Evolutionary conservation across 148 eudicot genomes (phyloP).

Genomic region (Salicornia ramosissima): DNA sequence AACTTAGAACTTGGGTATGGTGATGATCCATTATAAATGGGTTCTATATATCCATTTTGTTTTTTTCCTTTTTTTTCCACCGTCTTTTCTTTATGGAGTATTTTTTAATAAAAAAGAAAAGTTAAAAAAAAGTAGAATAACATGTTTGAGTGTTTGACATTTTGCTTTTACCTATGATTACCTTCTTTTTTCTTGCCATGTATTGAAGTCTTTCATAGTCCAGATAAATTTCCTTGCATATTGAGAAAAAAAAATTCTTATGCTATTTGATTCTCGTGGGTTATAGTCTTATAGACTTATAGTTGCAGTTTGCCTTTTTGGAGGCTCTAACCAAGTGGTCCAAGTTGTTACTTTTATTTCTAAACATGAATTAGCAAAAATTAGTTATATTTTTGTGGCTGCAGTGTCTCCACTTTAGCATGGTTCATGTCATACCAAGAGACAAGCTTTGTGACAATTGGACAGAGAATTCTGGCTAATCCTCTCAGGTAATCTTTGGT

Average conservation of each 20-base stretch:
- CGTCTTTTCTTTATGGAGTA: not conserved
- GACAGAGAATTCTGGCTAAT: slow-evolving; percentile 91
- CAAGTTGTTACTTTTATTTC: not conserved
- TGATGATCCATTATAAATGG: not conserved
- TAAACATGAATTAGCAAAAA: not conserved
- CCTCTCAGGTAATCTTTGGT: slow-evolving; percentile 66
- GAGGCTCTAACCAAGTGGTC: not conserved
- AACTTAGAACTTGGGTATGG: not conserved
- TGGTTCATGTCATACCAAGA: slow-evolving; percentile 99
- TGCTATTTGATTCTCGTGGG: no score
- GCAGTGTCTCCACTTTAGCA: slow-evolving; percentile 94
- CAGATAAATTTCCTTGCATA: not conserved
- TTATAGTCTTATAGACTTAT: no score
- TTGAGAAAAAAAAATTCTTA: no score
- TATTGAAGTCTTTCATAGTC: not conserved
- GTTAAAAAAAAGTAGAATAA: no score
- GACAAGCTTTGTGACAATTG: slow-evolving; percentile 90
- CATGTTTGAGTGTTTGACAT: not conserved
- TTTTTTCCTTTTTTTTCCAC: not conserved
- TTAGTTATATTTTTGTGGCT: slow-evolving; percentile 8
- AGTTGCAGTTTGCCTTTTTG: not conserved
- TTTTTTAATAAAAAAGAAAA: no score
- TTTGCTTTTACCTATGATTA: not conserved
- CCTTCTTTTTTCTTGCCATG: not conserved
- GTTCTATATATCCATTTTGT: not conserved